phyloP scores from a whole-genome alignment of 306 rosid species.

The Cucurbita maxima region DNA sequence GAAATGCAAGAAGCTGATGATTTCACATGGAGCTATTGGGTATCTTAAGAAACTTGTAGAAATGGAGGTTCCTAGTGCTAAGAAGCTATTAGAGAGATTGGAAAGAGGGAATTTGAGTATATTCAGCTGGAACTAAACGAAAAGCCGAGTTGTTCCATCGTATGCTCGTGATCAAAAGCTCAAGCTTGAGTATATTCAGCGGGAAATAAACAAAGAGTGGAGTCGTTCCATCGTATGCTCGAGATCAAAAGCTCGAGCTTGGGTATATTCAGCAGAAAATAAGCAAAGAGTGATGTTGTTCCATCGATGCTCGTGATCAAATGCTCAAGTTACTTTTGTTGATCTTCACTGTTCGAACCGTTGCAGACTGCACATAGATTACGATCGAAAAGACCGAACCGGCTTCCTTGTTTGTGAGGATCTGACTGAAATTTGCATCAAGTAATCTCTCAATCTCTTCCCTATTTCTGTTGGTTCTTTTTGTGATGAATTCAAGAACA shows the following conservation, averaged over 20 bases:
- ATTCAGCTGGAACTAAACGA: slow-evolving; percentile 46
- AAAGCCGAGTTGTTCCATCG: background rate
- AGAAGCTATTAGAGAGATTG: slow-evolving; percentile 67
- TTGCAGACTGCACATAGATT: background rate
- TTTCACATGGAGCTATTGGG: slow-evolving; percentile 89
- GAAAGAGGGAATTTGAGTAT: slow-evolving; percentile 83
- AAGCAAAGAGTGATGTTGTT: background rate
- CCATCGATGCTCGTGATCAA: background rate
- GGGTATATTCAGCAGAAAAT: slow-evolving; percentile 41
- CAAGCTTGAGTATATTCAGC: slow-evolving; percentile 15
- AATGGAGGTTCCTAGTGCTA: slow-evolving; percentile 91
- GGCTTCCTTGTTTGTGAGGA: background rate
- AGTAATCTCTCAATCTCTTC: background rate
- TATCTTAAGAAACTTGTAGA: slow-evolving; percentile 81
- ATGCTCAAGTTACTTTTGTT: background rate
- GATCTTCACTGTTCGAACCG: background rate
- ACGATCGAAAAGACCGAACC: background rate
- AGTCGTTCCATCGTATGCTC: background rate
- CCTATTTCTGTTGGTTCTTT: background rate
- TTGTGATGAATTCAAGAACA: slow-evolving; percentile 5
- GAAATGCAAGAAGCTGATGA: slow-evolving; percentile 79
- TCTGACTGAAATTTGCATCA: background rate
- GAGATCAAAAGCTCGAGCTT: too few species aligned
- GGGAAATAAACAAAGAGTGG: slow-evolving; percentile 24
- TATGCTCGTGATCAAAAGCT: background rate